A percentile compares a stretch with the other conserved stretches of the same genome.
phyloP scores from a whole-genome alignment of 306 rosid species.

The Malus orientalis region DNA sequence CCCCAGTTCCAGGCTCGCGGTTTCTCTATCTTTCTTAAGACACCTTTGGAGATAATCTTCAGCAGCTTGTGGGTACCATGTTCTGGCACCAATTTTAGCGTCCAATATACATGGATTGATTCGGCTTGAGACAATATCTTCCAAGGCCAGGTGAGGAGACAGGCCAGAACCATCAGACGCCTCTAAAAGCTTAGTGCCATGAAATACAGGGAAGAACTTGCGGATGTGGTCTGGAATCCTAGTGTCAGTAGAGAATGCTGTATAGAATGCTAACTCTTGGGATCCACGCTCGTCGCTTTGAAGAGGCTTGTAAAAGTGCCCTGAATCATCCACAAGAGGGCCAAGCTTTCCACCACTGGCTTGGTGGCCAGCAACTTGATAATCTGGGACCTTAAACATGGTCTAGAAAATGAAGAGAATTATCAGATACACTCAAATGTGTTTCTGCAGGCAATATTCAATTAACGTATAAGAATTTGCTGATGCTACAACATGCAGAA shows the following conservation, averaged over 20 bases:
- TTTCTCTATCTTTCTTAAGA: conserved; percentile 40
- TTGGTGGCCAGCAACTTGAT: conserved; percentile 87
- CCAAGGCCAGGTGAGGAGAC: conserved; percentile 53
- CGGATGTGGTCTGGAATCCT: conserved; percentile 29
- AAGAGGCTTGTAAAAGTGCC: conserved; percentile 80
- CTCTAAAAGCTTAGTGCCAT: conserved; percentile 38
- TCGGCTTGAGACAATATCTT: conserved; percentile 29
- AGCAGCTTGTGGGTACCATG: conserved; percentile 62
- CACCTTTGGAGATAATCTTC: conserved; percentile 52
- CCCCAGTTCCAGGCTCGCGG: conserved; percentile 41
- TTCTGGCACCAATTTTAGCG: conserved; percentile 75
- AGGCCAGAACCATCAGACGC: conserved; percentile 77
- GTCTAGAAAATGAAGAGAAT: conserved; percentile 11
- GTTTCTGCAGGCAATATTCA: neutral
- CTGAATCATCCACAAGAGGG: conserved; percentile 66
- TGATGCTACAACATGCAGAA: neutral
- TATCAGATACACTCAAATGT: neutral
- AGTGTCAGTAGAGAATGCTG: conserved; percentile 22
- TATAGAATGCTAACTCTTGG: conserved; percentile 46
- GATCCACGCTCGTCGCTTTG: conserved; percentile 53
- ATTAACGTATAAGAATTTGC: neutral
- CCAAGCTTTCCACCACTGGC: conserved; percentile 54
- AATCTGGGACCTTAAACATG: conserved; percentile 68
- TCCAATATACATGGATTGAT: conserved; percentile 47
- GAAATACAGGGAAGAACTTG: conserved; percentile 50